These are phyloP conservation scores for Diatrype stigma DNA, from an alignment of 2,329 filamentous ascomycete genomes.

Conservation along the genomic window DNA sequence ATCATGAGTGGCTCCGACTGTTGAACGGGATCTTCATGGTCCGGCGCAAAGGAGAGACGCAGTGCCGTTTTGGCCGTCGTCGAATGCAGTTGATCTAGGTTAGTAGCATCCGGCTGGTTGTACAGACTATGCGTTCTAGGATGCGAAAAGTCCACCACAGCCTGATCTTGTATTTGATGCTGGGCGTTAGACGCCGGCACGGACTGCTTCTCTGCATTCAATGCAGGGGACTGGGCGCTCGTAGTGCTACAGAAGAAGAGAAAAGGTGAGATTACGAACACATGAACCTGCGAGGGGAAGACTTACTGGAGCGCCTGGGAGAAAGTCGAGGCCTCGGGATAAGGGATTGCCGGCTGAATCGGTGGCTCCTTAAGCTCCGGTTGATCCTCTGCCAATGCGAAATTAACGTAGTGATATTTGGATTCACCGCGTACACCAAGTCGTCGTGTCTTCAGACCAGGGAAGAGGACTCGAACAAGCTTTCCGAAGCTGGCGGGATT, in stretches of 20 bases:
- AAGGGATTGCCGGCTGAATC: constrained; percentile 42
- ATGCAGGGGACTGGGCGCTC: constrained; percentile 24
- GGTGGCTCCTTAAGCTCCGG: constrained; percentile 43
- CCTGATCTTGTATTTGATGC: constrained; percentile 27
- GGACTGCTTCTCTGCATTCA: constrained; percentile 15
- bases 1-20: constrained; percentile 70
- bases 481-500: constrained; percentile 98
- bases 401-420: constrained; percentile 91
- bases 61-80: constrained; percentile 55
- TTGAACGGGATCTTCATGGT: constrained; percentile 50
- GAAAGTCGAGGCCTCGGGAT: constrained; percentile 45
- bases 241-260: constrained; percentile 26
- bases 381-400: constrained; percentile 55
- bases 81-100: constrained; percentile 55
- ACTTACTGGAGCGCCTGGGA: constrained; percentile 49
- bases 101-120: constrained; percentile 52
- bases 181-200: constrained; percentile 36
- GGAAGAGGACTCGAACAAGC: constrained; percentile 91
- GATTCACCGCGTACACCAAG: constrained; percentile 93
- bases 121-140: constrained; percentile 50
- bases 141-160: constrained; percentile 17
- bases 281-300: background rate
- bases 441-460: constrained; percentile 86
- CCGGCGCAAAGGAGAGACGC: constrained; percentile 57
- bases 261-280: background rate